These are phyloP conservation scores for Botryotinia calthae DNA, from an alignment of 2,329 filamentous ascomycete species.

Conservation along the genomic window DNA sequence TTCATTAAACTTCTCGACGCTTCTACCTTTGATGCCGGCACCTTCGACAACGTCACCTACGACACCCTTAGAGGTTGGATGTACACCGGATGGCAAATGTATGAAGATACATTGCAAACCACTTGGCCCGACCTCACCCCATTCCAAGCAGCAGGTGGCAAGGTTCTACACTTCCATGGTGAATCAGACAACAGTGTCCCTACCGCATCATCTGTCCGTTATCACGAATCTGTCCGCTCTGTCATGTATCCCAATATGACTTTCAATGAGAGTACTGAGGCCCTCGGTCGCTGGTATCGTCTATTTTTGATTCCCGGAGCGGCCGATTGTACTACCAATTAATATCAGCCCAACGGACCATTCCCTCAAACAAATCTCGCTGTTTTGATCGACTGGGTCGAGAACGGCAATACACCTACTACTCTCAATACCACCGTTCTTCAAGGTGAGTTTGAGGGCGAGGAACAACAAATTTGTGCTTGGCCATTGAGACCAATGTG, in stretches of 20 bases:
- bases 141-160: constrained; percentile 51
- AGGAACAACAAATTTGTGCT: constrained; percentile 42
- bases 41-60: constrained; percentile 50
- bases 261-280: constrained; percentile 42
- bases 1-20: constrained; percentile 44
- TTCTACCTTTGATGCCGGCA: constrained; percentile 41
- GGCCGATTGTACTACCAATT: constrained; percentile 49
- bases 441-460: constrained; percentile 36
- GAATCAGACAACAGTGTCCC: constrained; percentile 54
- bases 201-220: constrained; percentile 53
- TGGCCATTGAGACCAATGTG: constrained; percentile 43
- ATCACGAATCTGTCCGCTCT: constrained; percentile 51
- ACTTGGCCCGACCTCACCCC: constrained; percentile 51
- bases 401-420: constrained; percentile 49
- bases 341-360: constrained; percentile 40
- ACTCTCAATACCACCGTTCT: constrained; percentile 42
- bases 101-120: constrained; percentile 52
- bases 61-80: constrained; percentile 57
- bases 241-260: constrained; percentile 48
- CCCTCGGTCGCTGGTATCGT: constrained; percentile 53
- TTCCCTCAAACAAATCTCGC: constrained; percentile 59
- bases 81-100: constrained; percentile 47
- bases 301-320: constrained; percentile 54
- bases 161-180: constrained; percentile 58
- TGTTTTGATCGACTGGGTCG: constrained; percentile 68